Evolutionary conservation across 164 flowering plant genomes (phyloP).

Genomic region (Nymphaea colorata): DNA sequence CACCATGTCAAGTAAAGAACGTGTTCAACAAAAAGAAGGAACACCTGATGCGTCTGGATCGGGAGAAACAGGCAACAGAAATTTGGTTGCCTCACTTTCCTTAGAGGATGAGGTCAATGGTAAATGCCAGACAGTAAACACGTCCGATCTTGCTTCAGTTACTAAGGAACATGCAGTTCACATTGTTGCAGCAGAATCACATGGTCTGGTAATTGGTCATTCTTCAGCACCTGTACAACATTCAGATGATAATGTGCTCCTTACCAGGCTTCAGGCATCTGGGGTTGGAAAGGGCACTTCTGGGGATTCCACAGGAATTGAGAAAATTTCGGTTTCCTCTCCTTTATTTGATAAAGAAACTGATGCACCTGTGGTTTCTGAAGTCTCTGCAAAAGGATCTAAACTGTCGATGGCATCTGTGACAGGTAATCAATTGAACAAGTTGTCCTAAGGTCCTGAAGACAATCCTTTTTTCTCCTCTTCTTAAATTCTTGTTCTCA

Average conservation of each 20-base stretch:
- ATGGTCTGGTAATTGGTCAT: background rate
- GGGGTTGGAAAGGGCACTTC: conserved; percentile 6
- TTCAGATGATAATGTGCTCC: conserved; percentile 4
- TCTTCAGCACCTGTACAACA: conserved; percentile 6
- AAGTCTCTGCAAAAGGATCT: background rate
- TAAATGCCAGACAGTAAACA: background rate
- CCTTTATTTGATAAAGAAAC: too few relatives aligned
- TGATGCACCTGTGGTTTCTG: background rate
- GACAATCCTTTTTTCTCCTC: too few relatives aligned
- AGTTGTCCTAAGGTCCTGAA: too few relatives aligned
- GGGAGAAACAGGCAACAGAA: background rate
- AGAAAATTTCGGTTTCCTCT: too few relatives aligned
- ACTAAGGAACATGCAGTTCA: background rate
- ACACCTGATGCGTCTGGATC: background rate
- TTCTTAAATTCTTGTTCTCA: too few relatives aligned
- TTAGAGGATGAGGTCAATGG: background rate
- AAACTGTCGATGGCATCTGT: background rate
- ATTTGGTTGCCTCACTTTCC: too few relatives aligned
- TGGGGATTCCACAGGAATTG: conserved; percentile 9
- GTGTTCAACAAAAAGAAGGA: background rate
- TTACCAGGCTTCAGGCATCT: conserved; percentile 11
- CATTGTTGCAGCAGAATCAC: background rate
- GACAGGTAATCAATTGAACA: background rate
- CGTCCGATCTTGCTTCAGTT: background rate
- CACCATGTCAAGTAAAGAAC: background rate